Evolutionary conservation across 352 stramenopile species (phyloP).

Genomic region (Discostella stelligera): DNA sequence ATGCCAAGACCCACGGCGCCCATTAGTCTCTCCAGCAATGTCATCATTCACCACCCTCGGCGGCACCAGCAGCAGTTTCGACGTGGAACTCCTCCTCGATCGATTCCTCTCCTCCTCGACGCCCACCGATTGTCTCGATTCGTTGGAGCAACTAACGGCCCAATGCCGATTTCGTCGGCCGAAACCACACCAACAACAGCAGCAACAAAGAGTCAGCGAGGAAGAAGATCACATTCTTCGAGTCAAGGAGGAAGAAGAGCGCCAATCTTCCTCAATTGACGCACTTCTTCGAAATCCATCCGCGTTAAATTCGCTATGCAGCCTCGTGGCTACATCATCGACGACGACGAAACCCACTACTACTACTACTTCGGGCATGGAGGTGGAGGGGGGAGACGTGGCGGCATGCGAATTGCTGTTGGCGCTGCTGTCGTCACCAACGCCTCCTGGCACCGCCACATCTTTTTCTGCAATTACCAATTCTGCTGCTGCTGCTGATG

Average conservation of each 20-base stretch:
- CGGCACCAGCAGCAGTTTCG: not conserved
- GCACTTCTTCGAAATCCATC: slow-evolving; percentile 26
- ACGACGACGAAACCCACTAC: slow-evolving; percentile 22
- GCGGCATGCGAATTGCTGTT: slow-evolving; percentile 47
- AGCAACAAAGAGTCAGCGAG: not conserved
- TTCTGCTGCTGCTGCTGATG: not conserved
- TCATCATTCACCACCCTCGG: not conserved
- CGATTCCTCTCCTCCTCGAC: slow-evolving; percentile 73
- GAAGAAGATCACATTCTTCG: slow-evolving; percentile 14
- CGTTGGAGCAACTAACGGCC: slow-evolving; percentile 43
- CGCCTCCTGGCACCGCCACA: not conserved
- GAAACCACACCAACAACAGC: not conserved
- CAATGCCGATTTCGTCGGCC: slow-evolving; percentile 17
- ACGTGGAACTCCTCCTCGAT: slow-evolving; percentile 65
- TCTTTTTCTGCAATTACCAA: not conserved
- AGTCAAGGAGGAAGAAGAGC: slow-evolving; percentile 20
- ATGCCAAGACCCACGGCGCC: too few species aligned
- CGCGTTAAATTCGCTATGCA: slow-evolving; percentile 34
- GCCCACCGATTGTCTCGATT: slow-evolving; percentile 59
- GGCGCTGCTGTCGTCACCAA: slow-evolving; percentile 17
- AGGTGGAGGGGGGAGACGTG: slow-evolving; percentile 51
- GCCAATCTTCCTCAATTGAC: slow-evolving; percentile 16
- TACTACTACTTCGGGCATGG: slow-evolving; percentile 15
- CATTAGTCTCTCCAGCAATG: not conserved
- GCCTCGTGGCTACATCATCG: slow-evolving; percentile 23